Base-by-base conservation (phyloP, 202 grass and related monocot species). In the Setaria viridis region DNA sequence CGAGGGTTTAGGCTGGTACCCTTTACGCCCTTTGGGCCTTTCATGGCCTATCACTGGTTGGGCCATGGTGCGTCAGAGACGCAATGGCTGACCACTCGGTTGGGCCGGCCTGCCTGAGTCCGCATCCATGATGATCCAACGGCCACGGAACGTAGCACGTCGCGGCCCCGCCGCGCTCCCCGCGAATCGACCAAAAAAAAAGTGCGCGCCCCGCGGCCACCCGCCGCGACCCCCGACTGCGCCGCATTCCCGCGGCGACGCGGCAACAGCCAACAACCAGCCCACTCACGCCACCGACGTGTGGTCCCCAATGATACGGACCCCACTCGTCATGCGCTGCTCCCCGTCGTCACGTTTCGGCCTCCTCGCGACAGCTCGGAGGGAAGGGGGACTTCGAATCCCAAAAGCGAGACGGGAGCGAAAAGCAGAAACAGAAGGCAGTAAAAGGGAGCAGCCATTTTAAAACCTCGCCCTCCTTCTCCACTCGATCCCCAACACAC, bases 381-480 rank as follows among this genome's bases (percentile, higher is more conserved):
- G 9, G 58, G 11, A 14, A 72, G 14, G 0, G 11, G 21, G 25
- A 17, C 67, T 49, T 54, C 80, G 67, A 83, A 65, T 62, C 79
- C 49, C 64, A 49, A 14, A 68, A 67, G 41, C 43, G 58, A 59
- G 57, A 83, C 41, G 48, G 59, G 29, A 46, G 30, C 4, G 70
- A 67, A 67, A 51, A 60, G 54, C 58, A 78, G 35, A 35, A 70
- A 80, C 34, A 16, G 72, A 49, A 76, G 62, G 75, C 62, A 74
- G 67, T 67, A 78, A 87, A 71, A 81, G 25, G 48, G 67, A 10
- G 53, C 80, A 35, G 30, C 88, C 88, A 87, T 90, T 90, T 87
- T 76, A 84, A 87, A 90, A 87, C 68, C 89, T 87, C 19, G 55
- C 49, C 74, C 66, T 57, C 41, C 47, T 60, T 25, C 78, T 56